Percentiles rank a stretch among this genome's conserved stretches.
These are phyloP conservation scores for Fusarium camptoceras DNA, from an alignment of 2,329 filamentous ascomycete species.

Conservation along the genomic window DNA sequence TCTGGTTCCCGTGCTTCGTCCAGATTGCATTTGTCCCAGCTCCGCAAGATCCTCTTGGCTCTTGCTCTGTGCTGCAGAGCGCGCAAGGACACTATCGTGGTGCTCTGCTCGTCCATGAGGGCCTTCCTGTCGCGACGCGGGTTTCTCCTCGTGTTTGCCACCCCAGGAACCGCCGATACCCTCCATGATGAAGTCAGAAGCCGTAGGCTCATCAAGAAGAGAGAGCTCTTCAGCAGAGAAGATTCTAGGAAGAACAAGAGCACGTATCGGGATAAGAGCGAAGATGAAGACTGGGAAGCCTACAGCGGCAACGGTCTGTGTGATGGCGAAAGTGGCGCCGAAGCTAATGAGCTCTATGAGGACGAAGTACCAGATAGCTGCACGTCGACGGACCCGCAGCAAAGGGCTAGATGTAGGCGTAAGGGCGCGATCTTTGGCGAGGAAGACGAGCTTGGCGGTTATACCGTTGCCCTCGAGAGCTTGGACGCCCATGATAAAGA, in stretches of 20 bases:
- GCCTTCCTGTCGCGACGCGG: constrained; percentile 22
- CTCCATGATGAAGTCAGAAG: constrained; percentile 81
- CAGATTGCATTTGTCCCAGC: constrained; percentile 48
- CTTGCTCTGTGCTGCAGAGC: constrained; percentile 46
- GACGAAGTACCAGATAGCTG: constrained; percentile 78
- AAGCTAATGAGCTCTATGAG: constrained; percentile 76
- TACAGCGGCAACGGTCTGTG: constrained; percentile 84
- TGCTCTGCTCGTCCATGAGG: constrained; percentile 15
- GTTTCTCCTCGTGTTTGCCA: constrained; percentile 44
- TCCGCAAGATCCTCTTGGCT: constrained; percentile 53
- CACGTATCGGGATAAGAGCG: constrained; percentile 73
- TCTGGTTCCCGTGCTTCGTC: constrained; percentile 48
- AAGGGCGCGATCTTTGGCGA: constrained; percentile 72
- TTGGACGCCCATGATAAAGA: constrained; percentile 87
- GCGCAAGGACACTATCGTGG: constrained; percentile 45
- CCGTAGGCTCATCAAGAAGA: constrained; percentile 77
- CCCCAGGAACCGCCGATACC: constrained; percentile 75
- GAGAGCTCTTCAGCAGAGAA: constrained; percentile 71
- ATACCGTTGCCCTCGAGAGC: constrained; percentile 82
- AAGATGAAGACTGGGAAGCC: constrained; percentile 83
- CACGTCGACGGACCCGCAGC: constrained; percentile 67
- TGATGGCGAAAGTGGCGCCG: constrained; percentile 83
- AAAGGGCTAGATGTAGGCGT: constrained; percentile 71
- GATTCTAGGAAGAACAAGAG: constrained; percentile 70
- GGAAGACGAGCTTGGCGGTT: constrained; percentile 78